Conservation (phyloP, 306 rosid species). For the Cyclanthera cordifolia region DNA sequence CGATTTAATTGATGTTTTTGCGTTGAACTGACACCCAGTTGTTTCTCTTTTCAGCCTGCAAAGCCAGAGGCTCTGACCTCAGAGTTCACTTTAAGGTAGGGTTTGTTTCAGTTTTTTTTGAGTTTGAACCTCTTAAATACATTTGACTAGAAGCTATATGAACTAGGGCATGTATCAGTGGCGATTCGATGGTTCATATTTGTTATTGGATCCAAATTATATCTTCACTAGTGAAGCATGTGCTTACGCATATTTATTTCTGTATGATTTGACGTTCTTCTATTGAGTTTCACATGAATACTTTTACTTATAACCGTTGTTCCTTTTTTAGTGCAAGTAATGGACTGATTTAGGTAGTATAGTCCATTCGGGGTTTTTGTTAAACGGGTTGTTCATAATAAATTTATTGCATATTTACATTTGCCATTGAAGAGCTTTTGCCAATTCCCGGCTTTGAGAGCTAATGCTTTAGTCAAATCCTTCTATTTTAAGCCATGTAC, state of each 20-base stretch:
- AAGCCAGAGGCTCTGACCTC: slow-evolving; percentile 86
- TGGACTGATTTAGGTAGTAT: neutral
- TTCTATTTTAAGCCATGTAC: neutral
- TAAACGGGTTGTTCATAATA: neutral
- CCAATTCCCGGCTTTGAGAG: slow-evolving; percentile 2
- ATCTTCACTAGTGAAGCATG: no score
- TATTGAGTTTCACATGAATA: neutral
- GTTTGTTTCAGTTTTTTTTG: neutral
- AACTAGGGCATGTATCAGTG: no score
- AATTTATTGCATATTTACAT: neutral
- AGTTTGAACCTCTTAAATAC: no score
- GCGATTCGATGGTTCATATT: no score
- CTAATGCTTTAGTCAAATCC: neutral
- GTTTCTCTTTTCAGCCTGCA: slow-evolving; percentile 55
- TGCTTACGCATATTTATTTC: no score
- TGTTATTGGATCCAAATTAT: no score
- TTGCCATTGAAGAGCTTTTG: slow-evolving; percentile 6
- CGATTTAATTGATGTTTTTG: no score
- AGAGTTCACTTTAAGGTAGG: slow-evolving; percentile 91
- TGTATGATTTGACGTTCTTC: neutral
- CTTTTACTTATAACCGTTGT: neutral
- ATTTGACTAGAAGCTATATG: no score
- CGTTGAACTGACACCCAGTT: neutral
- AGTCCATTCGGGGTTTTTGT: neutral
- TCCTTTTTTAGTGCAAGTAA: neutral